Base-by-base conservation (phyloP, 441 rosid species). In the Mallotus japonicus region DNA sequence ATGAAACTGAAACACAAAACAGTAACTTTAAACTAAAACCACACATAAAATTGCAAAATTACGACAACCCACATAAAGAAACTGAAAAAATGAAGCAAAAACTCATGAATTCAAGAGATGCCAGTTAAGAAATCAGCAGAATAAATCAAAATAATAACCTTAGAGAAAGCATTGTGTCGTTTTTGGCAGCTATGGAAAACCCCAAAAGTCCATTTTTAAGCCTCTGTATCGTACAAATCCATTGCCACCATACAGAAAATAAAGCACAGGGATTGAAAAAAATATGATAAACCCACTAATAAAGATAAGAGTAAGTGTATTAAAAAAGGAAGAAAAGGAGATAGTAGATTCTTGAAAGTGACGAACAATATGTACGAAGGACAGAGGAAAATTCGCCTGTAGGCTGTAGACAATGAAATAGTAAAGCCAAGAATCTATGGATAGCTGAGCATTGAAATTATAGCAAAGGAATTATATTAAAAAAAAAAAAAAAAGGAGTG, bases 151-250 rank as follows among this genome's bases (percentile, higher is more conserved):
- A 37, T 3, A 78, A 80, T 51, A 15, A 88, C 95, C 92, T 87
- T 76, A 88, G 66, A 76, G 77, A 77, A 47, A 81, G 81, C 91
- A 90, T 88, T 69, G 72, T 83, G 47, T 4, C 62, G 53, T 71
- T 8, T 42, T 40, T 62, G 14, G 70, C 58, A 70, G 79, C 81
- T 82, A 87, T 28, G 72, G 61, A 67, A 73, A 44, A 28, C 54
- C 65, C 83, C 73, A 73, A 56, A 59, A 71, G 60, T 49, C 80
- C 82, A 85, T 85, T 57, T 62, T 82, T 5, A 54, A 60, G 62
- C 56, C 73, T 51, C 14, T 13, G 66, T 3, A 70, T 17, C 49
- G 54, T 12, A 20, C 75, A 73, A 78, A 60, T 67, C 84, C 78
- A 78, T 69, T 13, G 8, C 19, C 32, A n/a, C 24, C 12, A 28